Percentiles rank a stretch among this genome's conserved stretches.
phyloP scores from a whole-genome alignment of 1,284 basidiomycete genomes.

The Pascua sp. region DNA sequence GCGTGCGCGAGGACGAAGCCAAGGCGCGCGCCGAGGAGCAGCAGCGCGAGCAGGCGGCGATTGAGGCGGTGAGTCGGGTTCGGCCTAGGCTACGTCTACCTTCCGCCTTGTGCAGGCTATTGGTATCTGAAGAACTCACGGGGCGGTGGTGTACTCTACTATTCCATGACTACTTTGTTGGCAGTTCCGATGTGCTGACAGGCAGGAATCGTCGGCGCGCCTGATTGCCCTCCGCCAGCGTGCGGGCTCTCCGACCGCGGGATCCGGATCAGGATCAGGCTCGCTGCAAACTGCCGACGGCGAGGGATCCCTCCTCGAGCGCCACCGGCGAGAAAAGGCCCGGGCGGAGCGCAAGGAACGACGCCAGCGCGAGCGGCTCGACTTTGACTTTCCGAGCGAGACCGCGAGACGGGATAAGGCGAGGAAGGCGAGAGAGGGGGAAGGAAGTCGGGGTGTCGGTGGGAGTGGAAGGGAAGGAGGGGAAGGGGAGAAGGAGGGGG shows the following conservation, averaged over 20 bases:
- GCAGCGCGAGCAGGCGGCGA: constrained; percentile 31
- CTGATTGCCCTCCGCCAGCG: constrained; percentile 35
- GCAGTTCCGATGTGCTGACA: too few relatives aligned
- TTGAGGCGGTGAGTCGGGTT: constrained; percentile 35
- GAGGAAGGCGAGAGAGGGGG: too few relatives aligned
- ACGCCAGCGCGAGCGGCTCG: constrained; percentile 17
- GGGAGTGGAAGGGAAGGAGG: too few relatives aligned
- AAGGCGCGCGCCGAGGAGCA: constrained; percentile 40
- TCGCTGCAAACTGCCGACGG: constrained; percentile 29
- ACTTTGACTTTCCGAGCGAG: constrained; percentile 47
- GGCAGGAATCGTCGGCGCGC: constrained; percentile 36
- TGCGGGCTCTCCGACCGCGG: constrained; percentile 28
- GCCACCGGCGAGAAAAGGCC: constrained; percentile 31
- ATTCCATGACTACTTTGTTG: too few relatives aligned
- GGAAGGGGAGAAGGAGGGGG: constrained; percentile 15
- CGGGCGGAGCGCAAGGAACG: constrained; percentile 17
- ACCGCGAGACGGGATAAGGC: constrained; percentile 14
- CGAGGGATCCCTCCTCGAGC: constrained; percentile 27
- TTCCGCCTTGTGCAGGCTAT: too few relatives aligned
- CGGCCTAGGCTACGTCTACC: too few relatives aligned
- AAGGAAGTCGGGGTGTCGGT: too few relatives aligned
- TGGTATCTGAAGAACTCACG: too few relatives aligned
- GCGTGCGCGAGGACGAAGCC: constrained; percentile 50
- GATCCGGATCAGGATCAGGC: neutral
- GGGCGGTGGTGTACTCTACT: too few relatives aligned